These are phyloP conservation scores for Mortierella sp. DNA, from an alignment of 371 early-diverging fungal species.

Conservation along the genomic window DNA sequence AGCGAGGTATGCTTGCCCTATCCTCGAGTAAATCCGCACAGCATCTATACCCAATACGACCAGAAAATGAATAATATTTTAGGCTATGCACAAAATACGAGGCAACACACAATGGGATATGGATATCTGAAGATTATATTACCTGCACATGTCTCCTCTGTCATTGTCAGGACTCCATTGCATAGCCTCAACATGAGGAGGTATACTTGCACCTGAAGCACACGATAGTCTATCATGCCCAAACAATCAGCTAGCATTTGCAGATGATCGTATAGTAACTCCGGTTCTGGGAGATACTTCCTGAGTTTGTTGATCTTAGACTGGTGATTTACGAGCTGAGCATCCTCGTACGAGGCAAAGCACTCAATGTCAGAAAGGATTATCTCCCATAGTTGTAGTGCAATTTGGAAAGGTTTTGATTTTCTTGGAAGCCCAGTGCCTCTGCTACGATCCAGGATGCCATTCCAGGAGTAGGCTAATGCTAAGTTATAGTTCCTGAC, in stretches of 20 bases:
- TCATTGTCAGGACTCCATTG: slow-evolving; percentile 36
- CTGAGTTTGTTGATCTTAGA: slow-evolving; percentile 6
- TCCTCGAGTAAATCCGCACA: slow-evolving; percentile 62
- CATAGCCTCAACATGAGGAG: slow-evolving; percentile 41
- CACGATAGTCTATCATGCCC: slow-evolving; percentile 45
- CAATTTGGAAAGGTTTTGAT: slow-evolving; percentile 61
- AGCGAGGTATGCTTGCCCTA: slow-evolving; percentile 66
- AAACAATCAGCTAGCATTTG: slow-evolving; percentile 54
- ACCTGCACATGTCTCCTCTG: slow-evolving; percentile 34
- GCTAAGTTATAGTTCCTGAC: slow-evolving; percentile 70
- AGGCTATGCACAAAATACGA: not conserved
- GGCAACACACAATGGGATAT: not conserved
- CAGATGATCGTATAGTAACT: slow-evolving; percentile 40
- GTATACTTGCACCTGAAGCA: slow-evolving; percentile 50
- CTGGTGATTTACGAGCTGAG: not conserved
- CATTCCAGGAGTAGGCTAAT: slow-evolving; percentile 69
- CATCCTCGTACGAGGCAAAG: slow-evolving; percentile 32
- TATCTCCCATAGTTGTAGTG: slow-evolving; percentile 72
- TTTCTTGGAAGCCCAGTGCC: slow-evolving; percentile 13
- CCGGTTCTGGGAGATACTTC: slow-evolving; percentile 27
- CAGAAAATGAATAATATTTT: not conserved
- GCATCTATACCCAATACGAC: slow-evolving; percentile 55
- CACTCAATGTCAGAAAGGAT: slow-evolving; percentile 56
- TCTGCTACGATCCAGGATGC: slow-evolving; percentile 57
- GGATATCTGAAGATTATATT: not conserved